Base-by-base conservation (phyloP, 2,329 filamentous ascomycete genomes). In the Clathrospora elynae region DNA sequence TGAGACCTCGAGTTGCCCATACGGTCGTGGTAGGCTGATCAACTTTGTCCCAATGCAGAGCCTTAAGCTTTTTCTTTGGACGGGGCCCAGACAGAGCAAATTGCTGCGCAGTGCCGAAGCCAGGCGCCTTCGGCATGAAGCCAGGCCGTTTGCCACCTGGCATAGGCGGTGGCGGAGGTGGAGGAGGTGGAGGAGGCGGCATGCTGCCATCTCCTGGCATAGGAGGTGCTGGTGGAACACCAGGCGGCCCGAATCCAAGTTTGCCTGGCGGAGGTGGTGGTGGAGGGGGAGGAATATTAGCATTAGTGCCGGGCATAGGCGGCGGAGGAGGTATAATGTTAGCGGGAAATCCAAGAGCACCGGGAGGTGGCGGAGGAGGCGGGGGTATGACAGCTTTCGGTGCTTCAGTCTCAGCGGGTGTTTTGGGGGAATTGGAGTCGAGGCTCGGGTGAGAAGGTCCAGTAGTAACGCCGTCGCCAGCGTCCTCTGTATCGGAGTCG, bases 11-110 rank as follows among this genome's bases (percentile, higher is more conserved):
- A 6, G 83, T 80, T 22, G 90, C 91, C 92, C 92, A 97, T 59
- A 96, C 88, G 39, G 92, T 96, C 35, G 90, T 87, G 67, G 93
- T 84, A 14, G 90, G 88, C 38, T 88, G 82, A 71, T 99, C 93
- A 40, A 99, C 90, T 77, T 97, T 97, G 74, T 99, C 93, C 92
- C 93, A 97, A 75, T 99, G 93, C 57, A 99, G 80, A 46, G 92
- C 92, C 83, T 99, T 99, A 71, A 99, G 89, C 79, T 97, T 99
- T 84, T 96, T 97, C 82, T 96, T 97, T 14, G 93, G 90, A 59
- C 92, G 80, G 37, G 90, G 88, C 48, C 90, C 87, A 23, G 89
- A 86, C 60, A 95, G 74, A 29, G 86, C 83, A 56, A 89, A 77
- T 6, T 82, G 80, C 14, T 83, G 73, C 10, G 78, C 65, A 4